Evolutionary conservation across 2,329 filamentous ascomycete species (phyloP).

Genomic region (Dactylellina cionopaga): DNA sequence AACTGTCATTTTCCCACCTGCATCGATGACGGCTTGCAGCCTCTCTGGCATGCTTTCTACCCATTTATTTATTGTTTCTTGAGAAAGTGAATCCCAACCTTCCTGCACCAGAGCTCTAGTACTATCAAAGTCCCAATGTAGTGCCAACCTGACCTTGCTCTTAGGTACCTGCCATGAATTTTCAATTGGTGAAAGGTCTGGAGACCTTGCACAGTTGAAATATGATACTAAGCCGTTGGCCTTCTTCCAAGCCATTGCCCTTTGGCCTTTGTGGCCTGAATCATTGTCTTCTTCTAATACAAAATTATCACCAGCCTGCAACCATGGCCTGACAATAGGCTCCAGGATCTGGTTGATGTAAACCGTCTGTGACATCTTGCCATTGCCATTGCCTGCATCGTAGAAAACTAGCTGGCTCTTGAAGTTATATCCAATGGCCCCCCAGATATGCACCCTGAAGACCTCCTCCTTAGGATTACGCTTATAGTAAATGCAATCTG

Average conservation of each 20-base stretch:
- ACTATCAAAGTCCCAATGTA: background rate
- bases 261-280: background rate
- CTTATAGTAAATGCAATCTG: background rate
- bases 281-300: constrained; percentile 3
- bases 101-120: background rate
- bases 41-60: constrained; percentile 2
- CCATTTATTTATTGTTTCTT: constrained; percentile 10
- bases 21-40: background rate
- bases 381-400: background rate
- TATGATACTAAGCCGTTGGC: background rate
- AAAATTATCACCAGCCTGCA: background rate
- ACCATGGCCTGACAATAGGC: background rate
- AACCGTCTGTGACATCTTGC: background rate
- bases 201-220: background rate
- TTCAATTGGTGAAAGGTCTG: background rate
- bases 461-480: background rate
- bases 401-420: constrained; percentile 4
- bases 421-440: background rate
- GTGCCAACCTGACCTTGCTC: background rate
- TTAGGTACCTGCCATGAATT: constrained; percentile 3
- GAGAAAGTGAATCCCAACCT: background rate
- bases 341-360: background rate
- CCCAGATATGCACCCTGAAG: background rate
- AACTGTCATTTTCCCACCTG: background rate
- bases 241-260: background rate